These are phyloP conservation scores for Xanthoconium separans DNA, from an alignment of 1,284 basidiomycete genomes.

Conservation along the genomic window DNA sequence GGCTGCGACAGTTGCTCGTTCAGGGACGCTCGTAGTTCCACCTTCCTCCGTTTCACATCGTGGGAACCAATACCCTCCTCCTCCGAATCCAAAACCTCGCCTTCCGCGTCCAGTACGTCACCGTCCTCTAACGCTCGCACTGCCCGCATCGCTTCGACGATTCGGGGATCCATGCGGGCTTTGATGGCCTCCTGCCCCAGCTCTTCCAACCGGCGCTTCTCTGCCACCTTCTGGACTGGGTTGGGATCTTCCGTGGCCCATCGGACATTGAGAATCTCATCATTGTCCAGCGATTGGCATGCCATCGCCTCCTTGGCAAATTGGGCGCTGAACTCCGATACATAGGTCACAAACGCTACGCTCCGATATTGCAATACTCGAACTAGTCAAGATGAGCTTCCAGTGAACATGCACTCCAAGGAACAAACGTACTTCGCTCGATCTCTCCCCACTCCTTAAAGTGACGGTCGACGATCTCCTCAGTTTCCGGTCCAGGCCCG, in stretches of 20 bases:
- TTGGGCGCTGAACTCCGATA: conserved; percentile 82
- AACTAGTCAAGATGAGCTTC: conserved; percentile 45
- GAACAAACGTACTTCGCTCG: conserved; percentile 71
- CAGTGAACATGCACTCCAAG: conserved; percentile 1
- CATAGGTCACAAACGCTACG: conserved; percentile 97
- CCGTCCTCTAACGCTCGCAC: conserved; percentile 87
- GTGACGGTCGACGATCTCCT: conserved; percentile 87
- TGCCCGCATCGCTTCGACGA: conserved; percentile 83
- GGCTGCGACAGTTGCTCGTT: conserved; percentile 29
- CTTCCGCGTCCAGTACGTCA: conserved; percentile 50
- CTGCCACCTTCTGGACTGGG: conserved; percentile 80
- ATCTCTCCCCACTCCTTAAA: conserved; percentile 99
- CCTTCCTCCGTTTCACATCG: conserved; percentile 40
- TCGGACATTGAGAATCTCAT: conserved; percentile 96
- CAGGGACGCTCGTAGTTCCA: conserved; percentile 27
- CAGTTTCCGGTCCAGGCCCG: conserved; percentile 83
- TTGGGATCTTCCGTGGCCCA: conserved; percentile 99
- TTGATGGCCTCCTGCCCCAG: conserved; percentile 84
- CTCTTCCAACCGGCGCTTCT: conserved; percentile 79
- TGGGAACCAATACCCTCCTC: conserved; percentile 39
- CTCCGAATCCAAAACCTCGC: conserved; percentile 33
- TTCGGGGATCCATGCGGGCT: conserved; percentile 77
- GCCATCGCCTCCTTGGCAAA: conserved; percentile 99
- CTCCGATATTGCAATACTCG: conserved; percentile 92
- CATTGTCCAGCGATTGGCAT: conserved; percentile 95